Conservation (phyloP, 2,329 filamentous ascomycete genomes). For the Hypoxylon sp. region DNA sequence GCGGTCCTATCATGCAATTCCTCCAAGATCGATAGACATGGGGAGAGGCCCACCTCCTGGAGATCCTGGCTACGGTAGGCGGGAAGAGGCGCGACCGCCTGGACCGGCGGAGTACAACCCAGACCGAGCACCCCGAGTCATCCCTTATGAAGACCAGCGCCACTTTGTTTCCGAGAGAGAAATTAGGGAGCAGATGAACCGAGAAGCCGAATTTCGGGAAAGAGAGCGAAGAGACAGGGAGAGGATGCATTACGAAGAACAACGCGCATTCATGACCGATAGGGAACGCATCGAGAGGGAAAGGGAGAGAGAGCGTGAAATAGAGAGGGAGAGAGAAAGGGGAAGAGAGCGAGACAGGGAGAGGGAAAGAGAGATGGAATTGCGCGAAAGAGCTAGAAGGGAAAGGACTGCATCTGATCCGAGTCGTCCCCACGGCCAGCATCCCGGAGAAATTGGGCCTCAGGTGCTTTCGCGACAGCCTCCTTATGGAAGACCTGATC, state of each 20-base stretch:
- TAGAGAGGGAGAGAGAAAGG: conserved; percentile 50
- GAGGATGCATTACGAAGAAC: conserved; percentile 56
- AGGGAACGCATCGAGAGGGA: conserved; percentile 61
- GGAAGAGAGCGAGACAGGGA: conserved; percentile 56
- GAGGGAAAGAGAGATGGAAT: conserved; percentile 53
- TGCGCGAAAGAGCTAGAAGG: conserved; percentile 53
- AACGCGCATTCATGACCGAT: conserved; percentile 46
- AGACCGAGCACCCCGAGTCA: conserved; percentile 59
- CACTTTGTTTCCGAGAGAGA: conserved; percentile 64
- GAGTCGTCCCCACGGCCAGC: conserved; percentile 58
- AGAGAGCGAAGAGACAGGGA: conserved; percentile 62
- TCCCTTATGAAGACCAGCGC: conserved; percentile 67
- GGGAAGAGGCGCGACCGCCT: conserved; percentile 60
- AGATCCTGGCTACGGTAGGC: conserved; percentile 61
- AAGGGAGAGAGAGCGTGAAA: conserved; percentile 53
- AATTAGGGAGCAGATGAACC: conserved; percentile 53
- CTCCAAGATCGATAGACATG: conserved; percentile 62
- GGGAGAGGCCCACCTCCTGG: conserved; percentile 54
- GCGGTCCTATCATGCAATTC: conserved; percentile 61
- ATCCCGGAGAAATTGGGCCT: conserved; percentile 61
- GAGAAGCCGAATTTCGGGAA: conserved; percentile 60
- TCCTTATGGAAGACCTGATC: conserved; percentile 56
- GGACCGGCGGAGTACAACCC: conserved; percentile 64
- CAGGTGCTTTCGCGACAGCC: conserved; percentile 54
- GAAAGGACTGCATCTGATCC: conserved; percentile 65